Evolutionary conservation across 768 basidiomycete genomes (phyloP).

Genomic region (Filobasidium wieringae): DNA sequence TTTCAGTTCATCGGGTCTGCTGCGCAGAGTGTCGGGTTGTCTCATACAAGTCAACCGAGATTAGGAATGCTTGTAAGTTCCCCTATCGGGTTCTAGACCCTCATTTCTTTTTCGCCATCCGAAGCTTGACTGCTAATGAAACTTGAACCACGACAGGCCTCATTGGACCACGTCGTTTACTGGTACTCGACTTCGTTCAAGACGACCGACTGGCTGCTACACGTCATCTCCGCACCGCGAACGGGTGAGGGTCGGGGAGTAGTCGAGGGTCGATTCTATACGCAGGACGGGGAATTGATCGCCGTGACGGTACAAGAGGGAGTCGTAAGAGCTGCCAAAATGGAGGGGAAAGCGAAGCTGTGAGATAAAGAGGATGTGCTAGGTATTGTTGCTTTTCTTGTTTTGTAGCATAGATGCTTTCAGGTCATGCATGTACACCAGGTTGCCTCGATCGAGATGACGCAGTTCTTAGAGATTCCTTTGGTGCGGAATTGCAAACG

Average conservation of each 20-base stretch:
- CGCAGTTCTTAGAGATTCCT: no score
- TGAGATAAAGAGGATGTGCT: no score
- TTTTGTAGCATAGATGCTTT: no score
- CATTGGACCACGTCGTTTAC: conserved; percentile 34
- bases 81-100: no score
- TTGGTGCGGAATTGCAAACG: no score
- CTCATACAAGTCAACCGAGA: conserved; percentile 22
- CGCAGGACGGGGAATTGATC: conserved; percentile 27
- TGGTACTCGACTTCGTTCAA: conserved; percentile 34
- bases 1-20: conserved; percentile 39
- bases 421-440: no score
- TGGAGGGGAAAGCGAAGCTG: conserved; percentile 44
- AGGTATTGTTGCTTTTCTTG: no score
- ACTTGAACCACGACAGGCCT: conserved; percentile 15
- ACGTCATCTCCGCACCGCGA: conserved; percentile 34
- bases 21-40: conserved; percentile 29
- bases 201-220: conserved; percentile 28
- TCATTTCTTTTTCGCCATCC: not conserved
- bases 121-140: not conserved
- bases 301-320: conserved; percentile 39
- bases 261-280: conserved; percentile 35
- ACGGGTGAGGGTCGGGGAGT: conserved; percentile 30
- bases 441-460: no score
- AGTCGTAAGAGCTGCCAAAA: conserved; percentile 45
- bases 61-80: conserved; percentile 34